These are phyloP conservation scores for Glonium stellatum DNA, from an alignment of 495 filamentous ascomycete species.

Conservation along the genomic window DNA sequence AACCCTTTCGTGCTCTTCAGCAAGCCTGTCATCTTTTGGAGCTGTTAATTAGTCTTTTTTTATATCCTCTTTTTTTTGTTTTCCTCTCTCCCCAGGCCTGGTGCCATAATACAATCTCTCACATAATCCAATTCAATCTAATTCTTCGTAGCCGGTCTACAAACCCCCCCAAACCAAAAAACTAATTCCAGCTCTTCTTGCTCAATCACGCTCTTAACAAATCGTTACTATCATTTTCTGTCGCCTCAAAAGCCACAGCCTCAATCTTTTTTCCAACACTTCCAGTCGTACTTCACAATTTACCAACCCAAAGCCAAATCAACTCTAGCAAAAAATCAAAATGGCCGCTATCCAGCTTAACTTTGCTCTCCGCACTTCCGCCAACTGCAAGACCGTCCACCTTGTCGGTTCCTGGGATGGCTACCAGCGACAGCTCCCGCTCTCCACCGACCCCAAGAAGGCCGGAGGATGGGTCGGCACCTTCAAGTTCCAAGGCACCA, in stretches of 20 bases:
- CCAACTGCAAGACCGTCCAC: slow-evolving; percentile 96
- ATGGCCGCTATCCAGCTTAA: slow-evolving; percentile 41
- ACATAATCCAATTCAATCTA: slow-evolving; percentile 16
- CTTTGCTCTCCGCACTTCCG: slow-evolving; percentile 79
- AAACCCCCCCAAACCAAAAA: slow-evolving; percentile 1
- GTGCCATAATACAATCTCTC: slow-evolving; percentile 25
- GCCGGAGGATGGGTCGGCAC: slow-evolving; percentile 86
- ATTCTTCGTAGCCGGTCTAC: slow-evolving; percentile 33
- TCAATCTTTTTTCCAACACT: slow-evolving; percentile 11
- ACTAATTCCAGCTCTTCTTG: slow-evolving; percentile 38
- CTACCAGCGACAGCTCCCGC: slow-evolving; percentile 85
- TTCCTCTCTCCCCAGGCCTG: slow-evolving; percentile 26
- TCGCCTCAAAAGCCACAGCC: slow-evolving; percentile 13
- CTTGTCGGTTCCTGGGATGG: slow-evolving; percentile 97
- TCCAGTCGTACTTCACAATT: slow-evolving; percentile 7
- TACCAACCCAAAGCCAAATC: slow-evolving; percentile 8
- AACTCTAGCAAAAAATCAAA: slow-evolving; percentile 17
- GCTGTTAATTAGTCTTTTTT: slow-evolving; percentile 35
- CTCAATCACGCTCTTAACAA: too few species aligned
- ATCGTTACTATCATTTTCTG: too few species aligned
- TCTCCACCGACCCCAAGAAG: slow-evolving; percentile 80
- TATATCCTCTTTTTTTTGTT: slow-evolving; percentile 27
- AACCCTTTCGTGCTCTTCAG: slow-evolving; percentile 32
- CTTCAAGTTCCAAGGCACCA: slow-evolving; percentile 85
- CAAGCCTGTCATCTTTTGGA: slow-evolving; percentile 39